Conservation (phyloP, 116 monocot species). For the Posidonia oceanica region DNA sequence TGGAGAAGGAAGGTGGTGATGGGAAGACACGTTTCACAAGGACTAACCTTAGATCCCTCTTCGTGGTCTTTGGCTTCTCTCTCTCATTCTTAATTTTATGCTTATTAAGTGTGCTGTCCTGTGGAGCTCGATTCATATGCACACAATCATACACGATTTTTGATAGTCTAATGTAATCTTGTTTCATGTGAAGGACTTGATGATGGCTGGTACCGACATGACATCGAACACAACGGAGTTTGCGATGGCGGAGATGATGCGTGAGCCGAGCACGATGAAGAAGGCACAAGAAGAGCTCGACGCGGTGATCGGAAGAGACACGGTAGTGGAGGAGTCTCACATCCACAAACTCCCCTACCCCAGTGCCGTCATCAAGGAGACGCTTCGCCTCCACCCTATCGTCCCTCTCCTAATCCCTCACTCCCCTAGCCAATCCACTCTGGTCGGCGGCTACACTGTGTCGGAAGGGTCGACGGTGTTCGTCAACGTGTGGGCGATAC, state of each 20-base stretch:
- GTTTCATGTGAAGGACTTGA: constrained; percentile 18
- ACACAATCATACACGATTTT: no score
- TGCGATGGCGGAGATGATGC: constrained; percentile 21
- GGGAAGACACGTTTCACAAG: no score
- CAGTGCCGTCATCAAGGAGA: no score
- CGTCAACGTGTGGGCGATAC: no score
- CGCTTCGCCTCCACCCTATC: constrained; percentile 20
- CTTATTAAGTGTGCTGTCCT: background rate
- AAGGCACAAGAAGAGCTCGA: no score
- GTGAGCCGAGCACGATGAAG: constrained; percentile 9
- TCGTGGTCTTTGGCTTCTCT: no score
- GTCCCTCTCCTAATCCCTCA: constrained; percentile 4
- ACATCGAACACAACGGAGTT: constrained; percentile 21
- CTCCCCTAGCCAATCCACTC: constrained; percentile 6
- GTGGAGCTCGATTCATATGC: background rate
- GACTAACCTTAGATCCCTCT: no score
- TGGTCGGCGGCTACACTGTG: constrained; percentile 12
- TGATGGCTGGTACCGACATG: constrained; percentile 20
- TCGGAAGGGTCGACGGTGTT: constrained; percentile 13
- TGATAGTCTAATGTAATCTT: background rate
- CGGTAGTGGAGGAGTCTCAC: no score
- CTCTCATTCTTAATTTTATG: no score
- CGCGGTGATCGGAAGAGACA: no score
- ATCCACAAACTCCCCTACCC: no score
- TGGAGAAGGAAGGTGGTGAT: no score